phyloP scores from a whole-genome alignment of 345 rosid genomes.

The Brassica carinata region DNA sequence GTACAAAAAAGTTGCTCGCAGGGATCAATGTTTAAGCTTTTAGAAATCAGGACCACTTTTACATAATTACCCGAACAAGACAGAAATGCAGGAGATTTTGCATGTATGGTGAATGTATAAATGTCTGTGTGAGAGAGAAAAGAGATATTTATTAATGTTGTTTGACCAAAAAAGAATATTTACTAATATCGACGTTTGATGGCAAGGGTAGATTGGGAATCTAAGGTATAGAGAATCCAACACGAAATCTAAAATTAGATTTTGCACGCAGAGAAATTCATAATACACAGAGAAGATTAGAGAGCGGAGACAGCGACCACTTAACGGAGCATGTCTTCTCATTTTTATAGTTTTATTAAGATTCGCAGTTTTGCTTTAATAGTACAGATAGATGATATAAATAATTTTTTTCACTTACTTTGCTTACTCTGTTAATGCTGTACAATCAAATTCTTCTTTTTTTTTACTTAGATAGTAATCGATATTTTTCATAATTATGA shows the following conservation, averaged over 20 bases:
- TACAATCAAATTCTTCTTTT: no score
- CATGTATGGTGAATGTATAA: conserved; percentile 24
- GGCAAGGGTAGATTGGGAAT: conserved; percentile 34
- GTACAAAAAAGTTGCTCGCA: background rate
- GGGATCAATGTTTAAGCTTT: conserved; percentile 10
- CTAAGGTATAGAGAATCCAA: conserved; percentile 37
- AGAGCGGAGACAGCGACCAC: conserved; percentile 43
- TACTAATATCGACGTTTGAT: conserved; percentile 29
- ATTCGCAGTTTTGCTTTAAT: conserved; percentile 14
- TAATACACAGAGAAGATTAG: conserved; percentile 40
- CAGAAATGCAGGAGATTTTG: conserved; percentile 39
- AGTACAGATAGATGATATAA: no score
- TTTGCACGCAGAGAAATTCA: conserved; percentile 42
- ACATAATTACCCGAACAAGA: conserved; percentile 41
- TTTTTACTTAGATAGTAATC: no score
- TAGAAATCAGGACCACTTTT: conserved; percentile 37
- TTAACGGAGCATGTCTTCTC: conserved; percentile 36
- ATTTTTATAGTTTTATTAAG: background rate
- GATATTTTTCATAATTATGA: background rate
- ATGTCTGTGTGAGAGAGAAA: conserved; percentile 4
- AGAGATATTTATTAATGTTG: background rate
- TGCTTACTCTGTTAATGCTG: no score
- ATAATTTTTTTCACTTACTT: no score
- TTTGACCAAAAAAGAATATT: background rate
- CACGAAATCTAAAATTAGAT: conserved; percentile 46